Evolutionary conservation across 2,329 filamentous ascomycete genomes (phyloP), one percentile per base, ranked within the genome.

Genomic region (Diaporthe sp.): DNA sequence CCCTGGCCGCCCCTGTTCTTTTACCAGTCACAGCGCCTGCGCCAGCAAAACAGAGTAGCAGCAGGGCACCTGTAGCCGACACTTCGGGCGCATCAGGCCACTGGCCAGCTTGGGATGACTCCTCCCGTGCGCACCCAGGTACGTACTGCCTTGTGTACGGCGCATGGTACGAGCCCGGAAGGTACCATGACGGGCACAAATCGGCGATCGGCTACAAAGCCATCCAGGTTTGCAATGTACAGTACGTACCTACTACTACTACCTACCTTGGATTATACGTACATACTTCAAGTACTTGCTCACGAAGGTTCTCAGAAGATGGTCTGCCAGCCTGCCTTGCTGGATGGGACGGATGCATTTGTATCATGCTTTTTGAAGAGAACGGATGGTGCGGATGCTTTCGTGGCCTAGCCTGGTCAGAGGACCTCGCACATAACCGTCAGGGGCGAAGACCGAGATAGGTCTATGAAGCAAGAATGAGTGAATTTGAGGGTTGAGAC

Each of bases 51-150:
- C 31, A 46, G 13, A 46, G 37, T 37, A 13, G 28, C 15, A 37
- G 25, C 53, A 49, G n/a, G 53, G 51, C 42, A 71, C 68, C 51
- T 71, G n/a, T 39, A 31, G 37, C 37, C 49, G 51, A 34, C 44
- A 58, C 25, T 28, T 74, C 19, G 44, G 70, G 72, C 75, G 55
- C 77, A 79, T 73, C 46, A 71, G 74, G 57, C 60, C 46, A 77
- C 70, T 58, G 61, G 62, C 70, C 46, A 75, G 73, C 58, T 68
- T 76, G 78, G 77, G 77, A 74, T 76, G 74, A 74, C 76, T 79
- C 62, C 46, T 49, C 46, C 31, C 31, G 62, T 53, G 46, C 13
- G 13, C 46, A 10, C 28, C n/a, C n/a, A 61, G 65, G 76, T 79
- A 78, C 79, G 76, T 78, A 79, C 55, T 55, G n/a, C 51, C 31